Percentiles rank a stretch among this genome's conserved stretches.
phyloP scores from a whole-genome alignment of 139 green algal species.

The Astrephomene gubernaculifera region DNA sequence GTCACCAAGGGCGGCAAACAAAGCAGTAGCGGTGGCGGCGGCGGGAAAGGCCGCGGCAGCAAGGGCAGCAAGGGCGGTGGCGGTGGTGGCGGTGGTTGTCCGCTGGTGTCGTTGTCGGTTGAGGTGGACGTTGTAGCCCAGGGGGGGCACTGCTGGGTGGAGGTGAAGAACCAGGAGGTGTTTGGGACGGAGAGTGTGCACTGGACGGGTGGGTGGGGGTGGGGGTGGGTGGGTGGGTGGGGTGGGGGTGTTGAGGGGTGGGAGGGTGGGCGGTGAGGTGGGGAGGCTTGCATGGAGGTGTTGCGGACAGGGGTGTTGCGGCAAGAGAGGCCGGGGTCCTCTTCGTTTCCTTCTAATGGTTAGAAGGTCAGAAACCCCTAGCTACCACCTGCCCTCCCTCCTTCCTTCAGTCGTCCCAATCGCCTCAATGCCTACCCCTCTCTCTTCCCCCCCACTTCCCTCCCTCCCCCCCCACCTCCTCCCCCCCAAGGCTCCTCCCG shows the following conservation, averaged over 20 bases:
- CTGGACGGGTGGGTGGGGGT: slow-evolving; percentile 41
- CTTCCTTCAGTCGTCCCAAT: too few species aligned
- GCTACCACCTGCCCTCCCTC: too few species aligned
- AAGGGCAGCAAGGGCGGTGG: background rate
- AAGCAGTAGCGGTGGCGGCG: background rate
- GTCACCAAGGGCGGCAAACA: background rate
- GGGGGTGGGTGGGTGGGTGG: background rate
- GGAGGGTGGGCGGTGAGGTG: background rate
- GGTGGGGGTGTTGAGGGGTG: background rate
- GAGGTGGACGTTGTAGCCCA: slow-evolving; percentile 67
- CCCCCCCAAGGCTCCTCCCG: background rate
- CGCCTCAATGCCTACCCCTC: too few species aligned
- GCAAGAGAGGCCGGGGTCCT: too few species aligned
- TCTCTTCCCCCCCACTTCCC: too few species aligned
- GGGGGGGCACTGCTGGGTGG: slow-evolving; percentile 66
- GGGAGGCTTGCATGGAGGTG: too few species aligned
- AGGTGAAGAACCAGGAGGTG: slow-evolving; percentile 69
- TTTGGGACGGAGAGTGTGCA: slow-evolving; percentile 60
- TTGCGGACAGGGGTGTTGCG: too few species aligned
- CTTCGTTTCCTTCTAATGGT: too few species aligned
- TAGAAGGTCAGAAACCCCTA: too few species aligned
- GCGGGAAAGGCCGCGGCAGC: background rate
- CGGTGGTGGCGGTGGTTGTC: background rate
- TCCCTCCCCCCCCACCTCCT: too few species aligned
- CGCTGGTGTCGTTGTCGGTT: background rate